A percentile compares a stretch with the other conserved stretches of the same genome.
Conservation (phyloP, 345 rosid species). For the Mangifera indica region DNA sequence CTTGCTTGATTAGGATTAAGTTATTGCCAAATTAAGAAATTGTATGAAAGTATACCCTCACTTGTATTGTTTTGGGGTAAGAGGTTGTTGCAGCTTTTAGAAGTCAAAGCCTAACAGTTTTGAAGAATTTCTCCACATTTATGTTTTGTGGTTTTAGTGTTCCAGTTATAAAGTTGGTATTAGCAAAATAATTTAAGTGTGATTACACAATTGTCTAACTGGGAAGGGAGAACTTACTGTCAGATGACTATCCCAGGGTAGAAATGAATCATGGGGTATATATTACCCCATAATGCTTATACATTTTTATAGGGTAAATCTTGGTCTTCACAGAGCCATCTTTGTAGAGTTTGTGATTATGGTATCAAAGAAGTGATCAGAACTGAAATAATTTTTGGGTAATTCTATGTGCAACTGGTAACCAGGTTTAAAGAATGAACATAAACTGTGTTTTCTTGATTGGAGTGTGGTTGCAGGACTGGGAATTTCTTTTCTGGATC, state of each 20-base stretch:
- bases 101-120: neutral
- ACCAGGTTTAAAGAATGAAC: neutral
- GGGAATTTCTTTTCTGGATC: too few relatives aligned
- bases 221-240: neutral
- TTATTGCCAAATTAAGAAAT: neutral
- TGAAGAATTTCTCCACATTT: neutral
- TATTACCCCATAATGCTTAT: neutral
- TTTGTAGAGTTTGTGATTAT: neutral
- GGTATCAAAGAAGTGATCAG: neutral
- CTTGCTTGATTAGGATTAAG: constrained; percentile 9
- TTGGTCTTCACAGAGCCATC: neutral
- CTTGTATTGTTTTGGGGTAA: neutral
- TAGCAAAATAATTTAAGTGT: neutral
- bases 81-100: neutral
- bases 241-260: neutral
- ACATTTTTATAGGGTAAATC: neutral
- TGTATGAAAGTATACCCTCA: neutral
- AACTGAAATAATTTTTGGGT: neutral
- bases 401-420: neutral
- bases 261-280: neutral
- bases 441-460: too few relatives aligned
- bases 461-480: too few relatives aligned
- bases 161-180: neutral
- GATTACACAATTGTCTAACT: neutral
- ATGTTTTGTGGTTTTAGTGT: neutral